A percentile compares a stretch with the other conserved stretches of the same genome.
These are phyloP conservation scores for Neurospora sp. DNA, from an alignment of 495 filamentous ascomycete species.

Conservation along the genomic window DNA sequence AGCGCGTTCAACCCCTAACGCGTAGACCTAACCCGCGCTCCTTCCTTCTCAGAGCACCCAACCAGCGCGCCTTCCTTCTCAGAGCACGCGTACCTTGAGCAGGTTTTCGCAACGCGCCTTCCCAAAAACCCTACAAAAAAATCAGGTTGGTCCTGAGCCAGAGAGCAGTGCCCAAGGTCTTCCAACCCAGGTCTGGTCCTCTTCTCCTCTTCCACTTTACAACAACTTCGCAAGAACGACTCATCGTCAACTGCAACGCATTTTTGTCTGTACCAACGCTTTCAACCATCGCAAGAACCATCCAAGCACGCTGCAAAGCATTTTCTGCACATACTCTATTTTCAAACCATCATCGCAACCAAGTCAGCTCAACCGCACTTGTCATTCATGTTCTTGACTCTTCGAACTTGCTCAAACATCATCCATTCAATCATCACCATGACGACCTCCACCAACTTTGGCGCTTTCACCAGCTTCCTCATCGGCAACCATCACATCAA, in stretches of 20 bases:
- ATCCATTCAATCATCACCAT: neutral
- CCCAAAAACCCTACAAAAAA: neutral
- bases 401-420: neutral
- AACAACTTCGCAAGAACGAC: neutral
- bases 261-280: neutral
- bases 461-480: neutral
- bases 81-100: neutral
- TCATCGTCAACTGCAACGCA: neutral
- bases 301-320: neutral
- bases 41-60: neutral
- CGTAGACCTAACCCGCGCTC: neutral
- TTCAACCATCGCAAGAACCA: neutral
- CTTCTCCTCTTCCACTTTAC: neutral
- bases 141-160: neutral
- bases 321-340: neutral
- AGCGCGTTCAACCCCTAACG: neutral
- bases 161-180: neutral
- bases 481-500: neutral
- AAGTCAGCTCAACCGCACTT: neutral
- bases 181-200: neutral
- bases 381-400: neutral
- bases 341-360: neutral
- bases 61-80: neutral
- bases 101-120: neutral
- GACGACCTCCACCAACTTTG: neutral